These are phyloP conservation scores for Pelargonium nanum DNA, from an alignment of 345 rosid species.

Conservation along the genomic window DNA sequence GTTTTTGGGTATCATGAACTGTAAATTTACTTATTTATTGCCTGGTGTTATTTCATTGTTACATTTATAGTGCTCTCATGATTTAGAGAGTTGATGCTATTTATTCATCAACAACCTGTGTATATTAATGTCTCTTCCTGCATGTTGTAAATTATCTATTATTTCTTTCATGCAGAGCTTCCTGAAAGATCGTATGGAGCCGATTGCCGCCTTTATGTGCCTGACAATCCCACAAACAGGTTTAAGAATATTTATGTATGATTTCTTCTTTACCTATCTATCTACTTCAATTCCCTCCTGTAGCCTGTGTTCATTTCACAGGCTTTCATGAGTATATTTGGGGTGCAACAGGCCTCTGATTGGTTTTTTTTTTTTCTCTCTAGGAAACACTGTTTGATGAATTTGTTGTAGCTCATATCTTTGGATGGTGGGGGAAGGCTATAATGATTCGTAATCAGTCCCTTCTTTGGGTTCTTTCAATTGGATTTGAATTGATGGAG, in stretches of 20 bases:
- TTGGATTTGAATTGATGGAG: constrained; percentile 99
- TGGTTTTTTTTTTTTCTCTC: background rate
- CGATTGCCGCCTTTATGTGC: constrained; percentile 80
- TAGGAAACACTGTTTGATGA: constrained; percentile 92
- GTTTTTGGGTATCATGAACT: constrained; percentile 5
- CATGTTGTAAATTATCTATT: background rate
- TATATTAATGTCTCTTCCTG: background rate
- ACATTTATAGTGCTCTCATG: background rate
- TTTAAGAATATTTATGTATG: constrained; percentile 99
- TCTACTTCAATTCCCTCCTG: constrained; percentile 7
- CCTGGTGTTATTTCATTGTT: background rate
- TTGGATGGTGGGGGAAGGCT: constrained; percentile 99
- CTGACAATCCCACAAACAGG: constrained; percentile 89
- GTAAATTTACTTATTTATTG: background rate
- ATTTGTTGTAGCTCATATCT: constrained; percentile 89
- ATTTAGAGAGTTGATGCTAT: background rate
- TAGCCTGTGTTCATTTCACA: background rate
- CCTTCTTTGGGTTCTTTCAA: constrained; percentile 89
- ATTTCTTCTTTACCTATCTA: constrained; percentile 44
- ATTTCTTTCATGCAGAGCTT: constrained; percentile 49
- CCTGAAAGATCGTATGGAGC: constrained; percentile 97
- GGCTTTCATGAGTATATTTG: too few relatives aligned
- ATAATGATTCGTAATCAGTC: constrained; percentile 91
- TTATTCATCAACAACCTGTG: too few relatives aligned
- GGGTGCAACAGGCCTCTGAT: background rate